Evolutionary conservation across 805 yeast species (phyloP).

Genomic region (Ogataea methanolica): DNA sequence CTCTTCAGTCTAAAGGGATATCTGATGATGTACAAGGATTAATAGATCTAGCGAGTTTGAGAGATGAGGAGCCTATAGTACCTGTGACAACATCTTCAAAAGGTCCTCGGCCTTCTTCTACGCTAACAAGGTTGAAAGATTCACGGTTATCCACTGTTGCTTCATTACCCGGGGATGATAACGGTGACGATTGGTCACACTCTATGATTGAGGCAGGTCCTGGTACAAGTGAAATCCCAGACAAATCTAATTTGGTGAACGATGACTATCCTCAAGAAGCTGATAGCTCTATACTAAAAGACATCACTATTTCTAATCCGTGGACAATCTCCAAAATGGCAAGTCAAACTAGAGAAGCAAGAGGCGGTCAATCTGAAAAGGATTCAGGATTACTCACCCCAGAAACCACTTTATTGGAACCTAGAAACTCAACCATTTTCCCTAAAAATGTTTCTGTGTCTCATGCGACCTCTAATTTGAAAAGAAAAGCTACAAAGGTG

Average conservation of each 20-base stretch:
- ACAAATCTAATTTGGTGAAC: background rate
- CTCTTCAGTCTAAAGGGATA: too few species aligned
- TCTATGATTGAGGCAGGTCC: slow-evolving; percentile 6
- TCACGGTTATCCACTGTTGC: background rate
- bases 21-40: too few species aligned
- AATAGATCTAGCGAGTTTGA: too few species aligned
- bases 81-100: too few species aligned
- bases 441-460: too few species aligned
- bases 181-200: slow-evolving; percentile 11
- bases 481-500: too few species aligned
- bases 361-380: background rate
- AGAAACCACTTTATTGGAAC: slow-evolving; percentile 1
- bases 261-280: background rate
- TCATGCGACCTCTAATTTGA: too few species aligned
- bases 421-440: background rate
- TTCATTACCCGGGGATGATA: background rate
- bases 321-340: slow-evolving; percentile 17
- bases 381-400: slow-evolving; percentile 1
- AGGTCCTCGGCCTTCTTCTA: too few species aligned
- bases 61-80: too few species aligned
- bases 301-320: slow-evolving; percentile 19
- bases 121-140: background rate
- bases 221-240: slow-evolving; percentile 1
- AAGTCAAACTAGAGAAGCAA: background rate
- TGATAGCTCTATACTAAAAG: background rate